Base-by-base conservation (phyloP, 2,329 filamentous ascomycete genomes). In the Penicillium frequentans region DNA sequence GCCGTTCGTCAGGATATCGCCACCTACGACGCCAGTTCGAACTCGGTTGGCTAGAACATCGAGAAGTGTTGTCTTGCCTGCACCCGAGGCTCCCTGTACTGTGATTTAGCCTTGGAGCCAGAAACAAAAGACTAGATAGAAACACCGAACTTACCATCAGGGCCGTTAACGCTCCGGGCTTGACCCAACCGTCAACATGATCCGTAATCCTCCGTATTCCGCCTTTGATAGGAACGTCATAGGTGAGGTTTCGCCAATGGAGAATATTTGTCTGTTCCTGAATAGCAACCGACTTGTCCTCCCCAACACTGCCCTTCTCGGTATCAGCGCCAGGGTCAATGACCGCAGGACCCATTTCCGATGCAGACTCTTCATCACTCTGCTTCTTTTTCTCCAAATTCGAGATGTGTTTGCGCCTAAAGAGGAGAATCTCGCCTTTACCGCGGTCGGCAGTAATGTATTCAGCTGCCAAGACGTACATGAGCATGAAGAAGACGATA, bases 181-280 rank as follows among this genome's bases (percentile, higher is more conserved):
- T 92, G 54, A 96, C 91, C 89, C 90, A 96, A 24, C 91, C 92
- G 65, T 93, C 88, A 13, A 96, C 89, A 60, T 93, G 80, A 65
- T 96, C 86, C 59, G 96, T 79, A 63, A 96, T 87, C 31, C 87
- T 84, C 10, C 90, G 83, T 1, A 80, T 76, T 64, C 91, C 85
- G 8, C 81, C 80, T 77, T 93, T 93, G 73, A 95, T 90, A 63
- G 84, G 83, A 70, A 91, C 87, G 57, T 90, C 86, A 64, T 90
- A 96, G 73, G 86, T 90, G 0, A 96, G 86, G 63, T 91, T 81
- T 61, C 86, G 82, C 91, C 91, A 96, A 66, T 90, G 88, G 77
- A 95, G 93, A 55, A 91, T 7, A n/a, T 37, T 37, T 2, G 83
- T 90, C 70, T 37, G 33, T 37, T 37, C 16, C 7, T 37, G 33